Conservation (phyloP, 192 early-diverging fungal species). For the Pecoramyces ruminantium region DNA sequence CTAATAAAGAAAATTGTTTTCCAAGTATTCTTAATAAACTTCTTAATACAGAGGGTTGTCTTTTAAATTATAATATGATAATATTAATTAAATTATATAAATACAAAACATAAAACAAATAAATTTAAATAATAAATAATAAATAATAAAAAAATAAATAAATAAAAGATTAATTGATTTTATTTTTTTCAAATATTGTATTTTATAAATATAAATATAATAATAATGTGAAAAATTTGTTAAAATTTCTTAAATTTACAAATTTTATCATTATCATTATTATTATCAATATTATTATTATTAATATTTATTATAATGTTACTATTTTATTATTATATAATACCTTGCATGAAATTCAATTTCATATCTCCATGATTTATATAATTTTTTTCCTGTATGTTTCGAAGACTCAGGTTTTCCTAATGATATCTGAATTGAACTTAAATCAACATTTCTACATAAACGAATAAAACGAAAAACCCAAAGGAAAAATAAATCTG, state of each 20-base stretch:
- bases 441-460: not conserved
- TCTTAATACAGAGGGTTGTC: not conserved
- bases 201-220: too few relatives aligned
- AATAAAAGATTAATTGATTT: too few relatives aligned
- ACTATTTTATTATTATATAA: too few relatives aligned
- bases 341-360: not conserved
- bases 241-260: too few relatives aligned
- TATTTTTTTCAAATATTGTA: too few relatives aligned
- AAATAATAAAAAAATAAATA: too few relatives aligned
- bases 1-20: not conserved
- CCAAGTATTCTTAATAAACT: not conserved
- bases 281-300: too few relatives aligned
- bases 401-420: not conserved
- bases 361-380: not conserved
- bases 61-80: not conserved
- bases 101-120: not conserved
- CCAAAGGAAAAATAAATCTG: not conserved
- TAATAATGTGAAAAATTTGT: too few relatives aligned
- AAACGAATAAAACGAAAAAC: not conserved
- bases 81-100: too few relatives aligned
- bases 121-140: not conserved
- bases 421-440: not conserved
- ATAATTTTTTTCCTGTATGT: not conserved
- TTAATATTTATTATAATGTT: too few relatives aligned
- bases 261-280: too few relatives aligned